phyloP scores from a whole-genome alignment of 352 stramenopile genomes.

The Phytophthora uliginosa region DNA sequence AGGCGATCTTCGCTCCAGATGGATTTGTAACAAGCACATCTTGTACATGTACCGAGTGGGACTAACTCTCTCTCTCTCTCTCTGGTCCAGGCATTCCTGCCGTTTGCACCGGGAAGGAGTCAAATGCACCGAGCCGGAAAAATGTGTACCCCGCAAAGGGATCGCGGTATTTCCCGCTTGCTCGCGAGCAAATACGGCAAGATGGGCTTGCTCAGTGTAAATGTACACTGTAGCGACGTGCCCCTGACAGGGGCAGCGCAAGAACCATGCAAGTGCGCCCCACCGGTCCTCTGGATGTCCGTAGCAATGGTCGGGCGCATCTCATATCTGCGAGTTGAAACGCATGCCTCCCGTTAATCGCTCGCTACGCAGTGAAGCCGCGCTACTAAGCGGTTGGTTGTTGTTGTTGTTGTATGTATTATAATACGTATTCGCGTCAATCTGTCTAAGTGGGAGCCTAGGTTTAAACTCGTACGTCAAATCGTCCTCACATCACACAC shows the following conservation, averaged over 20 bases:
- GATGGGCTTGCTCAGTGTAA: neutral
- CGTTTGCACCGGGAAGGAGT: neutral
- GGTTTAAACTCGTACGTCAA: no score
- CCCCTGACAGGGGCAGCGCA: no score
- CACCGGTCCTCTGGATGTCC: constrained; percentile 15
- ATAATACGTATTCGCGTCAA: no score
- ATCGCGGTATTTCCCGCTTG: neutral
- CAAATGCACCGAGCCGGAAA: constrained; percentile 9
- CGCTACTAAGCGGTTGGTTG: neutral
- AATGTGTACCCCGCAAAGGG: constrained; percentile 5
- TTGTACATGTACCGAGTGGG: constrained; percentile 1
- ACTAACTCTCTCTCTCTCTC: neutral
- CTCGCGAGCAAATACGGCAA: neutral
- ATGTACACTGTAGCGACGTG: no score
- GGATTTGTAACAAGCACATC: constrained; percentile 18
- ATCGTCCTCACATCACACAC: no score
- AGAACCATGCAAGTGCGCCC: neutral
- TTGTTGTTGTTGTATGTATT: no score
- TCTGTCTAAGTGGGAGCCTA: no score
- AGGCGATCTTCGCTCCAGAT: constrained; percentile 22
- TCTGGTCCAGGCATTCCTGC: neutral
- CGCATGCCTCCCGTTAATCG: constrained; percentile 11
- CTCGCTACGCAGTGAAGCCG: constrained; percentile 3
- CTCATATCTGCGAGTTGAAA: constrained; percentile 13
- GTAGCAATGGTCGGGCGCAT: neutral